phyloP scores from a whole-genome alignment of 2,329 filamentous ascomycete genomes.

The Plenodomus biglobosus region DNA sequence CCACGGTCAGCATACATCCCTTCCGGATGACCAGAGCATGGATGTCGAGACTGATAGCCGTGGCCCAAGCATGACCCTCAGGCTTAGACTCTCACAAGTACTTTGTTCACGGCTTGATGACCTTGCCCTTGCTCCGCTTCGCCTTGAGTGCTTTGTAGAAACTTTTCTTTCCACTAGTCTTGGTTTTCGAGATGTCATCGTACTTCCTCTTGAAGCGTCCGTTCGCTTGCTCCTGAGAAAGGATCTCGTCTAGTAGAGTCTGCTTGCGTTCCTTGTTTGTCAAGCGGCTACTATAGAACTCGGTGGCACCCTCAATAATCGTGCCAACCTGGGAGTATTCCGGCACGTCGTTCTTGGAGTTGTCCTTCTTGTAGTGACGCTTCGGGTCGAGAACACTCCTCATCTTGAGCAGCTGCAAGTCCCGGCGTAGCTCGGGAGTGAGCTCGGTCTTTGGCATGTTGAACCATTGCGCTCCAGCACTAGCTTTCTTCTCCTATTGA shows the following conservation, averaged over 20 bases:
- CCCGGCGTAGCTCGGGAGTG: slow-evolving; percentile 82
- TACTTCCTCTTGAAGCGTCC: slow-evolving; percentile 86
- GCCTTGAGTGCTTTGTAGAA: slow-evolving; percentile 80
- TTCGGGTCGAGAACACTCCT: slow-evolving; percentile 86
- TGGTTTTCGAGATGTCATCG: slow-evolving; percentile 76
- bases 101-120: slow-evolving; percentile 38
- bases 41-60: no score
- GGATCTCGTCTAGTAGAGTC: slow-evolving; percentile 82
- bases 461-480: slow-evolving; percentile 83
- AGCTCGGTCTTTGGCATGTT: slow-evolving; percentile 81
- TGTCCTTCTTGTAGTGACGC: slow-evolving; percentile 86
- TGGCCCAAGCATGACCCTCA: neutral
- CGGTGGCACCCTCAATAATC: slow-evolving; percentile 83
- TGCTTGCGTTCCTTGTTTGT: slow-evolving; percentile 84
- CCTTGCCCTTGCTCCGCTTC: slow-evolving; percentile 51
- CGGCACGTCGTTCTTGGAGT: slow-evolving; percentile 68
- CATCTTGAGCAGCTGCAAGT: slow-evolving; percentile 88
- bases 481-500: slow-evolving; percentile 59
- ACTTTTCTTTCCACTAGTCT: slow-evolving; percentile 84
- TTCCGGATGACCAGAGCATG: no score
- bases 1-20: neutral
- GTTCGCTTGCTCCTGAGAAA: slow-evolving; percentile 66
- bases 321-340: slow-evolving; percentile 88
- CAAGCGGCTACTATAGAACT: slow-evolving; percentile 79
- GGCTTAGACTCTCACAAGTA: neutral